Evolutionary conservation across 2,329 filamentous ascomycete genomes (phyloP).

Genomic region (Keithomyces neogunnii): DNA sequence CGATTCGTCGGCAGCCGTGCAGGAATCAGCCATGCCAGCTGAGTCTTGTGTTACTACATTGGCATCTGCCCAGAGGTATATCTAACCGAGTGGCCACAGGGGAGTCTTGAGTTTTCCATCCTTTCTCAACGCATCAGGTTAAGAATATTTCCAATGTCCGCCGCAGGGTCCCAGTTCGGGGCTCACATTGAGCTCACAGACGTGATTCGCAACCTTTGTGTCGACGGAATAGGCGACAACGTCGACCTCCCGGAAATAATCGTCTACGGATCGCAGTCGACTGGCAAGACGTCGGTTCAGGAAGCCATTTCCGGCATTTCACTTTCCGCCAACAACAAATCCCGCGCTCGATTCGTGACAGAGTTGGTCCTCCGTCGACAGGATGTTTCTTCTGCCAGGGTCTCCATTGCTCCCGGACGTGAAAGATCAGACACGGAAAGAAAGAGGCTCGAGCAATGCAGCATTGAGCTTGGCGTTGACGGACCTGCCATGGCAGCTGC

Average conservation of each 20-base stretch:
- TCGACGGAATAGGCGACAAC: slow-evolving; percentile 9
- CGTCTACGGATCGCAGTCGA: slow-evolving; percentile 53
- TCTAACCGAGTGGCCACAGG: too few species aligned
- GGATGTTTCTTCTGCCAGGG: slow-evolving; percentile 20
- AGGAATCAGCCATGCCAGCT: too few species aligned
- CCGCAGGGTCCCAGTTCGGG: slow-evolving; percentile 7
- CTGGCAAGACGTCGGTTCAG: slow-evolving; percentile 57
- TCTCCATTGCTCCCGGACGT: slow-evolving; percentile 22
- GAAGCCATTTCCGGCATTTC: slow-evolving; percentile 54
- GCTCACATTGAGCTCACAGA: slow-evolving; percentile 11
- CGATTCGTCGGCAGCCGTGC: too few species aligned
- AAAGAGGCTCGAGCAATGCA: slow-evolving; percentile 8
- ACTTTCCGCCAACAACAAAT: slow-evolving; percentile 48
- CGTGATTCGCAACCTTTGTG: slow-evolving; percentile 11
- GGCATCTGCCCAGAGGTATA: too few species aligned
- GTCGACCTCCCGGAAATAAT: slow-evolving; percentile 40
- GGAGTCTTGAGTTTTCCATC: too few species aligned
- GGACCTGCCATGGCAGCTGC: slow-evolving; percentile 6
- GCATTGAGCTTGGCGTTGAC: slow-evolving; percentile 1
- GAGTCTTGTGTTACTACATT: too few species aligned
- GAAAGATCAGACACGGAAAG: slow-evolving; percentile 17
- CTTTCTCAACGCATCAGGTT: too few species aligned
- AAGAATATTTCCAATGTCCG: slow-evolving; percentile 2
- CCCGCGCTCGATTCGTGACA: slow-evolving; percentile 56
- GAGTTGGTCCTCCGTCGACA: slow-evolving; percentile 48